Evolutionary conservation across 441 rosid species (phyloP).

Genomic region (Cnidoscolus chayamansa): DNA sequence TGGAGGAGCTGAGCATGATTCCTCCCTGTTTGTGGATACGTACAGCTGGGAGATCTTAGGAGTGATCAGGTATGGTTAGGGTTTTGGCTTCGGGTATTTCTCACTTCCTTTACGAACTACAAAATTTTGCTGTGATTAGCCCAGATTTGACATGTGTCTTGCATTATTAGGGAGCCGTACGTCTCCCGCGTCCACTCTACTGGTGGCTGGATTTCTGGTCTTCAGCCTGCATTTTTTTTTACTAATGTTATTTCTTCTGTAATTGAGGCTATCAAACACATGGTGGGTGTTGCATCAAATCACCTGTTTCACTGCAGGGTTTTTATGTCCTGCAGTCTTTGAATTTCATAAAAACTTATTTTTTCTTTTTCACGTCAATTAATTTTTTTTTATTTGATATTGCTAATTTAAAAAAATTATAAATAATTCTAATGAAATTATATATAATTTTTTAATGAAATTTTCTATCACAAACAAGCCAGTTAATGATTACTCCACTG

Average conservation of each 20-base stretch:
- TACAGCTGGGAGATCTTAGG: constrained; percentile 16
- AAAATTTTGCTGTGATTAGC: neutral
- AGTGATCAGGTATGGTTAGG: neutral
- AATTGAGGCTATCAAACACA: neutral
- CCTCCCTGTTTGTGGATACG: constrained; percentile 6
- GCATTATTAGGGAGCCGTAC: neutral
- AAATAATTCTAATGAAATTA: no score
- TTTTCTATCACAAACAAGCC: no score
- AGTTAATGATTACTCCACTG: no score
- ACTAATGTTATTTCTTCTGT: neutral
- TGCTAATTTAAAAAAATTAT: no score
- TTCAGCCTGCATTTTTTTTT: neutral
- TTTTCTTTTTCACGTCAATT: no score
- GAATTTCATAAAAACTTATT: no score
- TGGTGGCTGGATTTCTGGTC: neutral
- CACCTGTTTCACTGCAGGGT: neutral
- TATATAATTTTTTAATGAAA: no score
- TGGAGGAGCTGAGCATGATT: neutral
- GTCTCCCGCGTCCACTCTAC: neutral
- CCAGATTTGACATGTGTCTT: neutral
- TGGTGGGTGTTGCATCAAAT: neutral
- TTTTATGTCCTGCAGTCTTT: no score
- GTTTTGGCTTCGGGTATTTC: neutral
- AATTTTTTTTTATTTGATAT: no score
- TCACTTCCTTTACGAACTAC: neutral